Base-by-base conservation (phyloP, 495 filamentous ascomycete species). In the Lineolata rhizophorae region DNA sequence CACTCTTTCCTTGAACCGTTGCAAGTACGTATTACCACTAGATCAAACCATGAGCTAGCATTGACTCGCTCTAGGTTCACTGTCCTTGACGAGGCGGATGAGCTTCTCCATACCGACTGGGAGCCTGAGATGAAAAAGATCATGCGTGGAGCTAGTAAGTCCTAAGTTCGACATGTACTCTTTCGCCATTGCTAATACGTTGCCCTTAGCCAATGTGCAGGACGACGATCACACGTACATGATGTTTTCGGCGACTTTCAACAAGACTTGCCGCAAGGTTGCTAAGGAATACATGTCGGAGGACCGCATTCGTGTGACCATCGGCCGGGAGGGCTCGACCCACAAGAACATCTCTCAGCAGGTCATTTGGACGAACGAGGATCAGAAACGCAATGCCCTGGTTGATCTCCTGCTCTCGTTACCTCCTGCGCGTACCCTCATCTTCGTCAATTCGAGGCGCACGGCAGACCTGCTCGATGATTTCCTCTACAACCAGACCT, bases 171-270 rank as follows among this genome's bases (percentile, higher is more conserved):
- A n/a, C n/a, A n/a, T 29, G 27, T 34, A 18, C 34, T 3, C 21
- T 9, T 44, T 37, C 40, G 36, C 18, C 14, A 28, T 19, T 29
- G 16, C 26, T 33, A 33, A 38, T 33, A 18, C n/a, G 20, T 13
- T n/a, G n/a, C n/a, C 20, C 36, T 27, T 18, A 59, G 55, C 56
- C 25, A 47, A 57, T 51, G 87, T 91, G 29, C 70, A 78, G 31
- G 79, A 93, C 42, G 76, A 70, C 3, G 75, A 83, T 33, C 61
- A 81, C 61, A 54, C 70, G 13, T 93, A 77, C 55, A 57, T 92
- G 64, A 81, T 97, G 65, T 94, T 94, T 41, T 92, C 81, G 2
- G 87, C 87, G 8, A 94, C 87, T 0, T 95, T 95, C 47, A 72
- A 77, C 14, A 77, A 73, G 54, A 49, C 54, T 0, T 70, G 73